Base-by-base conservation (phyloP, 805 yeast genomes). In the Dipodascus geniculatus region DNA sequence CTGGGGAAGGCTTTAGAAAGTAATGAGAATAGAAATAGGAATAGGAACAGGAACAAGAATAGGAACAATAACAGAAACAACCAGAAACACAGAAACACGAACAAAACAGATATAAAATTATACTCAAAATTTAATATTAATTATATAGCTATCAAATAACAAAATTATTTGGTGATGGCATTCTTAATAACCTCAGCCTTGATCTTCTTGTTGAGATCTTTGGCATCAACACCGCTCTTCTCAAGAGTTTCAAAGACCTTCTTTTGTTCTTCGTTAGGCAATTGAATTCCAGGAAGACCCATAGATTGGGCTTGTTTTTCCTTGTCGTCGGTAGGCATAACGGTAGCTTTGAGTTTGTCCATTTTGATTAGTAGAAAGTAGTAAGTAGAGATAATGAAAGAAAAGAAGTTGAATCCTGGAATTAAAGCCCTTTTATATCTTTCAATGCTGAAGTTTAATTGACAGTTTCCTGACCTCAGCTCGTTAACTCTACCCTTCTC, bases 181-280 rank as follows among this genome's bases (percentile, higher is more conserved):
- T 38, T 38, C 44, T 38, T 38, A 17, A 38, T 9, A 17, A n/a
- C 44, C 14, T 38, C 44, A 14, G 17, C 20, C 44, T 38, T 38
- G 20, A 38, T 38, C 17, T 38, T 17, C 6, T 14, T 6, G 44
- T 38, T 38, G 8, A 38, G 20, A n/a, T n/a, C 20, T 17, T 38
- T 38, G 44, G 44, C 17, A 38, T 38, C 44, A 38, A 38, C 44
- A n/a, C 44, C 44, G 44, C 44, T 38, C 44, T 38, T 38, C 44
- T 38, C 44, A 14, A 38, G 20, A 38, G 44, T 38, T 17, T 38
- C 44, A 38, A 38, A 38, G 19, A 38, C 44, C 20, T 38, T 38
- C 20, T 38, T 38, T 38, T 38, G 44, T 38, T 38, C 20, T 6
- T 6, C 17, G 11, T 38, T n/a, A 17, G 44, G 44, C 44, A 38